These are phyloP conservation scores for Tillandsia fasciculata DNA, from an alignment of 176 grass and related monocot species.

Conservation along the genomic window DNA sequence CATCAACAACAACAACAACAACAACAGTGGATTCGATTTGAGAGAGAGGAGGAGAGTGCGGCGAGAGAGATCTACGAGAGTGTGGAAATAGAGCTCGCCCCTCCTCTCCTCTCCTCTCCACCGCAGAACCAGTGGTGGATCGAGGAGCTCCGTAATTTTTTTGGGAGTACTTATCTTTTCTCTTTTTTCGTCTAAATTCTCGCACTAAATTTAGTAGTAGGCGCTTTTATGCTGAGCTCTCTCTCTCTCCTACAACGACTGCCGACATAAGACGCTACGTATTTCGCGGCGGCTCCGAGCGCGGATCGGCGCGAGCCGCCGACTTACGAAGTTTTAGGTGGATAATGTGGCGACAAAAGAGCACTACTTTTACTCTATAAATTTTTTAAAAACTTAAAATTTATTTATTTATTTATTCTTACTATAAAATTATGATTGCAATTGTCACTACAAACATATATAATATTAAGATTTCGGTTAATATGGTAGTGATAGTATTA, in stretches of 20 bases:
- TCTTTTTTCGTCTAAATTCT: background rate
- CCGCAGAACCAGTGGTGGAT: background rate
- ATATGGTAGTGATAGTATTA: too few species aligned
- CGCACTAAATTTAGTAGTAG: background rate
- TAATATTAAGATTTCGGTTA: too few species aligned
- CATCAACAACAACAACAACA: too few species aligned
- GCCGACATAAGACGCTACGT: conserved; percentile 9
- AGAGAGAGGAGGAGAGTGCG: background rate
- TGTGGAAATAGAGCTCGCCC: background rate
- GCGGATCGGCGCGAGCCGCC: conserved; percentile 17
- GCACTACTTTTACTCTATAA: too few species aligned
- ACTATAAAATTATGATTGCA: too few species aligned
- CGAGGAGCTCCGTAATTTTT: background rate
- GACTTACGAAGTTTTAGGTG: background rate
- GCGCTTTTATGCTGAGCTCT: background rate
- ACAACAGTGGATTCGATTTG: background rate
- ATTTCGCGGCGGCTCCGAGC: conserved; percentile 3
- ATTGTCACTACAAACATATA: too few species aligned
- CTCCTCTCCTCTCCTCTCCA: background rate
- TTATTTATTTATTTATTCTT: too few species aligned
- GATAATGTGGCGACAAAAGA: too few species aligned
- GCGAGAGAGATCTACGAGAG: background rate
- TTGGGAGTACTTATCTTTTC: background rate
- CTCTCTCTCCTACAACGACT: background rate
- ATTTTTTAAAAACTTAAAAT: too few species aligned